These are phyloP conservation scores for Papilionanthe hybrid DNA, from an alignment of 116 monocot genomes.

Conservation along the genomic window DNA sequence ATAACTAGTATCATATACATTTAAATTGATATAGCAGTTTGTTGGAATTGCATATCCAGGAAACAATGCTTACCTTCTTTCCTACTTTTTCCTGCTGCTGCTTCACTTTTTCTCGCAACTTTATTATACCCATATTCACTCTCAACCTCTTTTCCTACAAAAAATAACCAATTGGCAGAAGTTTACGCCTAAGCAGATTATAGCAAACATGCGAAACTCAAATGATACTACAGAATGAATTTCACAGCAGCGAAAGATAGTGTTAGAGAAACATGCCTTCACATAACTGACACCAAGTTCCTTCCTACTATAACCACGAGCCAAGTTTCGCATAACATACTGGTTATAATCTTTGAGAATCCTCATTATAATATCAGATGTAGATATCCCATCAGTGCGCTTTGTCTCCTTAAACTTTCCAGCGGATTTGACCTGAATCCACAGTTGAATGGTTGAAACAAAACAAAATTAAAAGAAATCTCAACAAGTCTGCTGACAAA, in stretches of 20 bases:
- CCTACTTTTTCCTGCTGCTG: constrained; percentile 89
- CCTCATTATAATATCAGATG: constrained; percentile 98
- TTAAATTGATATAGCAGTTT: background rate
- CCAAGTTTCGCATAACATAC: constrained; percentile 96
- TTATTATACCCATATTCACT: constrained; percentile 89
- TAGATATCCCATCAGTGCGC: constrained; percentile 95
- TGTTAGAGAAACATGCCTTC: constrained; percentile 44
- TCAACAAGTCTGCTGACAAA: background rate
- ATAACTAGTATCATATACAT: background rate
- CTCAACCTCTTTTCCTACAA: constrained; percentile 77
- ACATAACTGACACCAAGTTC: constrained; percentile 99
- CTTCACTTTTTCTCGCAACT: constrained; percentile 83
- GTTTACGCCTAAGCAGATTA: background rate
- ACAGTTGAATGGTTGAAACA: background rate
- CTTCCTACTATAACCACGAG: constrained; percentile 85
- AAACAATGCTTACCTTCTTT: constrained; percentile 35
- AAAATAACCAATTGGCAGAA: background rate
- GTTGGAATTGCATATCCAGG: background rate
- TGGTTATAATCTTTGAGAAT: constrained; percentile 94
- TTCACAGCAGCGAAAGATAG: background rate
- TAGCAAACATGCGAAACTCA: background rate
- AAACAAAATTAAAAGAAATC: background rate
- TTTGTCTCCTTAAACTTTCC: constrained; percentile 98
- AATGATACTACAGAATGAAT: background rate
- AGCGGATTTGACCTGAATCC: constrained; percentile 67